Base-by-base conservation (phyloP, 345 rosid genomes). In the Hibiscus syriacus region DNA sequence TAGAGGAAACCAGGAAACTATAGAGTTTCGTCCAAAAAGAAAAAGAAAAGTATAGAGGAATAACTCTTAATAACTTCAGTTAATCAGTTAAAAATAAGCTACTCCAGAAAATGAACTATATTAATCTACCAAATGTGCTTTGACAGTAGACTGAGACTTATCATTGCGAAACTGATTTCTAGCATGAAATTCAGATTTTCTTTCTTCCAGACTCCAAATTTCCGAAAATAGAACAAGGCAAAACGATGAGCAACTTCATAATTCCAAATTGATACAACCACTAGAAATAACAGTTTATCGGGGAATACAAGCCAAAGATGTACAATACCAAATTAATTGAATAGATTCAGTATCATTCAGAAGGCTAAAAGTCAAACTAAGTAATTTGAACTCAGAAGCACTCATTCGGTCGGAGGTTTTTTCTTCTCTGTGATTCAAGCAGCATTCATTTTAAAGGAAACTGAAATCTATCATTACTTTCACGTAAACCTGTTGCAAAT, bases 1-100 rank as follows among this genome's bases (percentile, higher is more conserved):
- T 60, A 72, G 72, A 83, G 72, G 70, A 74, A 78, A 61, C 70
- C 32, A 52, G 67, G 49, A 43, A 64, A 16, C 49, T 63, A 14
- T 30, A 36, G n/a, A n/a, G n/a, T n/a, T n/a, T n/a, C n/a, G n/a
- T n/a, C n/a, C n/a, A n/a, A n/a, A n/a, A n/a, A n/a, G n/a, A n/a
- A n/a, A n/a, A n/a, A n/a, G n/a, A 52, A 41, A n/a, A n/a, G n/a
- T n/a, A n/a, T n/a, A n/a, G 7, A 23, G 12, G 34, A 5, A 39
- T 17, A 41, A 62, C 30, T 62, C 49, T 6, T 39, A 45, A 59
- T 36, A 59, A 59, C 10, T 19, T 62, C 43, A 25, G 41, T 20
- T 13, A 3, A 23, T 13, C 52, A 23, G 50, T 20, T 39, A 62
- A 62, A 59, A 61, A 22, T 30, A 10, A 30, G 32, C 32, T 30